These are phyloP conservation scores for Saccharum officinarum DNA, from an alignment of 176 grass and related monocot genomes.

Conservation along the genomic window DNA sequence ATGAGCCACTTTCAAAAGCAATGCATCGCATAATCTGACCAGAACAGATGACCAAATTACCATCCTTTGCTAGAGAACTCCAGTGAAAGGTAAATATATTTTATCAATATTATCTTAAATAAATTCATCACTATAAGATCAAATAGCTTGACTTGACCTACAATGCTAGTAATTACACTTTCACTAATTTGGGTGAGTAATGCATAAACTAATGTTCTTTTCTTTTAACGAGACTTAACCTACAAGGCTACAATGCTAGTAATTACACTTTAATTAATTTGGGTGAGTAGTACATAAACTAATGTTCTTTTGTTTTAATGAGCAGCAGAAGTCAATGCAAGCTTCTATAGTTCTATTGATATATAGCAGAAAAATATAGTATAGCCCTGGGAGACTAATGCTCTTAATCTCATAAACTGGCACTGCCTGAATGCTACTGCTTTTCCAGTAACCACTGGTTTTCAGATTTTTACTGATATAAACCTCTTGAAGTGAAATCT, in stretches of 20 bases:
- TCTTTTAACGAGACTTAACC: too few species aligned
- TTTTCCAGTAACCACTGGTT: slow-evolving; percentile 10
- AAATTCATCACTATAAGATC: background rate
- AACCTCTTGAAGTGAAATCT: background rate
- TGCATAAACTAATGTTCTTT: background rate
- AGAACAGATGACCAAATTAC: background rate
- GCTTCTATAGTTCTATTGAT: background rate
- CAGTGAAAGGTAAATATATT: background rate
- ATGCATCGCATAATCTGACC: background rate
- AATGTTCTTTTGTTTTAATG: background rate
- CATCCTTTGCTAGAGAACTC: background rate
- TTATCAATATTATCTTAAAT: background rate
- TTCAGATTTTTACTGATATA: background rate
- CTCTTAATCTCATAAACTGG: background rate
- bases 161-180: background rate
- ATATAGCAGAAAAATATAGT: background rate
- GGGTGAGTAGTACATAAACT: too few species aligned
- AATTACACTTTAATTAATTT: background rate
- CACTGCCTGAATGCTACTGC: background rate
- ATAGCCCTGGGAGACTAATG: background rate
- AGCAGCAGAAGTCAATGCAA: background rate
- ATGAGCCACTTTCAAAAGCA: background rate
- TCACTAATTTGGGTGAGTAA: background rate
- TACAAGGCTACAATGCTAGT: background rate
- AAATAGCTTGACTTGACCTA: background rate